phyloP scores from a whole-genome alignment of 345 rosid genomes.

The Aurinia saxatilis region DNA sequence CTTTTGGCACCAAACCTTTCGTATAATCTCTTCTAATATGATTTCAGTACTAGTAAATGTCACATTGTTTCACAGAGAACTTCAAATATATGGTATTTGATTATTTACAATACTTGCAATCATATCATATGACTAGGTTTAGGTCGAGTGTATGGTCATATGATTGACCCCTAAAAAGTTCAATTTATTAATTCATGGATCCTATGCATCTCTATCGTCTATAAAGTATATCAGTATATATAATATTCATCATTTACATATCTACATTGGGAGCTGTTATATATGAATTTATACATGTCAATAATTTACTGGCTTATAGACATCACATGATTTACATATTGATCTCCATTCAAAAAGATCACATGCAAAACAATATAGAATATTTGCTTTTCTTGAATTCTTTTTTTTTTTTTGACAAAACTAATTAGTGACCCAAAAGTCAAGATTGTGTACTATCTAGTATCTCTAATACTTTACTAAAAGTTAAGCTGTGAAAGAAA shows the following conservation, averaged over 20 bases:
- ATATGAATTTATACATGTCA: not conserved
- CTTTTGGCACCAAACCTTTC: slow-evolving; percentile 8
- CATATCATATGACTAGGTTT: not conserved
- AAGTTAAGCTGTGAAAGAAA: too few relatives aligned
- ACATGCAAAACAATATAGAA: not conserved
- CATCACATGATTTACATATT: not conserved
- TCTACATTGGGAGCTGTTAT: not conserved
- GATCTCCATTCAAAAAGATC: not conserved
- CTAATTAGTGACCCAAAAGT: not conserved
- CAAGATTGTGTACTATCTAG: not conserved
- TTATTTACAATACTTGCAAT: not conserved
- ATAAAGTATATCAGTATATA: not conserved
- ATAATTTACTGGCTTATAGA: not conserved
- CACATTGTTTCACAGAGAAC: not conserved
- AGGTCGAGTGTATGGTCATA: slow-evolving; percentile 1
- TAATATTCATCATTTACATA: not conserved
- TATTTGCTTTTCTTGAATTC: not conserved
- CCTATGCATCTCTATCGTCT: not conserved
- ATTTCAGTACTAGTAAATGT: not conserved
- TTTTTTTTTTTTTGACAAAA: not conserved
- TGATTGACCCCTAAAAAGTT: not conserved
- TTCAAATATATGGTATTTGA: too few relatives aligned
- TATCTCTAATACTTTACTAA: not conserved
- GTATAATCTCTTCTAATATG: not conserved
- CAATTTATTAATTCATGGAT: not conserved